Evolutionary conservation across 2,329 filamentous ascomycete genomes (phyloP).

Genomic region (Cryphonectria carpinicola): DNA sequence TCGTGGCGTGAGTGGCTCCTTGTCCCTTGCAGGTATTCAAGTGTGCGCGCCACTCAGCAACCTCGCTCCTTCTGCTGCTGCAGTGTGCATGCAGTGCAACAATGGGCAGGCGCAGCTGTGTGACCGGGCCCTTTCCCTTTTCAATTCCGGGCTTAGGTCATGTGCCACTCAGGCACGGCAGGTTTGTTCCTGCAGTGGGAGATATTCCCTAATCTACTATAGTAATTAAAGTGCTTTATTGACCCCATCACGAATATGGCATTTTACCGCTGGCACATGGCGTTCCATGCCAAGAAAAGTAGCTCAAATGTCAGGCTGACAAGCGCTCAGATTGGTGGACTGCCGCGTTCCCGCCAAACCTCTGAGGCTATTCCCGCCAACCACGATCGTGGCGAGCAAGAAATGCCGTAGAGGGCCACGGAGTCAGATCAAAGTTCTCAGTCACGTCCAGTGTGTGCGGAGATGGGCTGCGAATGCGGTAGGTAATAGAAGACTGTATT

Average conservation of each 20-base stretch:
- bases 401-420: background rate
- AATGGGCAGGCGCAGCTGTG: background rate
- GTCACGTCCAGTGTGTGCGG: background rate
- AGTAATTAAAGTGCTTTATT: background rate
- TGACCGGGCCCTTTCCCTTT: background rate
- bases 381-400: conserved; percentile 4
- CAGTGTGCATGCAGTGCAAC: background rate
- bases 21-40: background rate
- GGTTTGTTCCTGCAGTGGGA: background rate
- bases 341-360: conserved; percentile 2
- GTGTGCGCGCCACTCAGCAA: background rate
- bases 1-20: background rate
- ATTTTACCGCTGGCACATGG: background rate
- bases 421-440: too few relatives aligned
- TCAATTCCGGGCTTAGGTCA: background rate
- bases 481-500: conserved; percentile 4
- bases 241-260: background rate
- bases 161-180: background rate
- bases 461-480: background rate
- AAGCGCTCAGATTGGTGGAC: conserved; percentile 11
- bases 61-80: background rate
- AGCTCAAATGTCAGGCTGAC: background rate
- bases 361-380: conserved; percentile 16
- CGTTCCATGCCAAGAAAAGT: conserved; percentile 1
- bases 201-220: background rate